Evolutionary conservation across 768 basidiomycete species (phyloP).

Genomic region (Daedaleopsis nitida): DNA sequence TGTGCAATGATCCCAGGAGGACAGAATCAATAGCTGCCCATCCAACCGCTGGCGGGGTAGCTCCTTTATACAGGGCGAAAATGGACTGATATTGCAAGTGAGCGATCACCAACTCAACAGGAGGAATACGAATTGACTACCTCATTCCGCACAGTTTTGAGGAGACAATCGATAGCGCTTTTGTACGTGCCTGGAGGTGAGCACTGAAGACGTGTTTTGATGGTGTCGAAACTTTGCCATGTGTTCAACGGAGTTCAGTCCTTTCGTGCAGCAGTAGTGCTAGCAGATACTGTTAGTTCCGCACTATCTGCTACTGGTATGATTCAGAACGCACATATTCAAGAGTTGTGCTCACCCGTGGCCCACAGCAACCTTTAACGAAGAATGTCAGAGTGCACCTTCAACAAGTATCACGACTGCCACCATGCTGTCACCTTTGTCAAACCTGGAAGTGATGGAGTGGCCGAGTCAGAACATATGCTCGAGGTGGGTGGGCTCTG

Average conservation of each 20-base stretch:
- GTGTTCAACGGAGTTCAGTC: neutral
- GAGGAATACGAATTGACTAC: constrained; percentile 31
- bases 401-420: no score
- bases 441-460: constrained; percentile 2
- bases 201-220: constrained; percentile 75
- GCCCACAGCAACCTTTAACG: constrained; percentile 61
- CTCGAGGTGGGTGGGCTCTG: neutral
- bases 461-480: neutral
- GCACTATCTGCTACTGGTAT: no score
- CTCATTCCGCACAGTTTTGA: constrained; percentile 61
- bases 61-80: constrained; percentile 73
- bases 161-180: constrained; percentile 60
- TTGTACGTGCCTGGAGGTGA: constrained; percentile 63
- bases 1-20: constrained; percentile 68
- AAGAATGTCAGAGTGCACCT: neutral
- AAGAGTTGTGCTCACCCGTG: constrained; percentile 48
- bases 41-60: constrained; percentile 69
- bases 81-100: constrained; percentile 44
- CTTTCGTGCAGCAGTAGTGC: no score
- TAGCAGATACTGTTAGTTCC: neutral
- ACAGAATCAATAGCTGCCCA: constrained; percentile 77
- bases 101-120: neutral
- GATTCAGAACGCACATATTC: neutral
- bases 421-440: constrained; percentile 18
- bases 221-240: constrained; percentile 60